phyloP scores from a whole-genome alignment of 768 basidiomycete genomes.

The Podaxis rugospora region DNA sequence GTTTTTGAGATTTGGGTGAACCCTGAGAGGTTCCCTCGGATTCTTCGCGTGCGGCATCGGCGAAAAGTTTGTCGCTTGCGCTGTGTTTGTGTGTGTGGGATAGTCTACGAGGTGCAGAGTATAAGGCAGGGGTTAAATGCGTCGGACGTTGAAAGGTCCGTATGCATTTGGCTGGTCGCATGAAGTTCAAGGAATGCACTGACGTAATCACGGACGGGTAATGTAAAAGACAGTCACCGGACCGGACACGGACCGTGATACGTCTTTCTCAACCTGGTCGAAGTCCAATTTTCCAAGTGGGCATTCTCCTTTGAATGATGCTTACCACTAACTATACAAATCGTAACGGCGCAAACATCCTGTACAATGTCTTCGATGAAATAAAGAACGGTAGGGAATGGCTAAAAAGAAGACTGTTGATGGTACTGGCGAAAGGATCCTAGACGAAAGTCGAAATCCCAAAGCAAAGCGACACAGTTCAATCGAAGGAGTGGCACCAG shows the following conservation, averaged over 20 bases:
- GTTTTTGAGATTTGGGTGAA: constrained; percentile 12
- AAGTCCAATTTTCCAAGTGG: too few relatives aligned
- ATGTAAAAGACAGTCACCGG: background rate
- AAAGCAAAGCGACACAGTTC: too few relatives aligned
- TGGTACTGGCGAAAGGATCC: too few relatives aligned
- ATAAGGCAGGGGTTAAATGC: background rate
- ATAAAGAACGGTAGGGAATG: too few relatives aligned
- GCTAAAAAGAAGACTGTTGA: too few relatives aligned
- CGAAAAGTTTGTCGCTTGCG: constrained; percentile 61
- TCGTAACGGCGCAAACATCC: too few relatives aligned
- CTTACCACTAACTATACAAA: too few relatives aligned
- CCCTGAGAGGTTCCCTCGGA: constrained; percentile 23
- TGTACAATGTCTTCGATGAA: too few relatives aligned
- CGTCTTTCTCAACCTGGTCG: too few relatives aligned
- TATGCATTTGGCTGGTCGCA: background rate
- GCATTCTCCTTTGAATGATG: too few relatives aligned
- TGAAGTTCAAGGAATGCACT: background rate
- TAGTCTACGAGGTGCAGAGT: background rate
- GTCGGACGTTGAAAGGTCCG: background rate
- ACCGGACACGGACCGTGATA: background rate
- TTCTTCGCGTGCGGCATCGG: constrained; percentile 57
- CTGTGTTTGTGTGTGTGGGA: constrained; percentile 5
- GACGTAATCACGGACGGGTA: background rate
- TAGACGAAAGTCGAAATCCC: too few relatives aligned
- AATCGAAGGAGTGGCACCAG: too few relatives aligned